phyloP scores from a whole-genome alignment of 768 basidiomycete genomes.

The Phylloporus arenicola region DNA sequence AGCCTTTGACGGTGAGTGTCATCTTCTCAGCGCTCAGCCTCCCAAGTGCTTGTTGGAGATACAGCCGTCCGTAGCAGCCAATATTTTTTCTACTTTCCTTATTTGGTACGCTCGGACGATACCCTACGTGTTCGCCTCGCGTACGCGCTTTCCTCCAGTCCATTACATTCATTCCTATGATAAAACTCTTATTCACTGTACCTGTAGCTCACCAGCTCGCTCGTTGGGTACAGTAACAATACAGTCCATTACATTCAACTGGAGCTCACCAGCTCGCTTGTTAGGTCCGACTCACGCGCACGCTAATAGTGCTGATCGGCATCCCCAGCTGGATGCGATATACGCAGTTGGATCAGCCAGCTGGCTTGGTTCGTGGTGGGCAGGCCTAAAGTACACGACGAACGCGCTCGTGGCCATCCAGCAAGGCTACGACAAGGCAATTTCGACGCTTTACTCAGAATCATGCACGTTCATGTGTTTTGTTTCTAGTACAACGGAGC shows the following conservation, averaged over 20 bases:
- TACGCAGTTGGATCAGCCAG: background rate
- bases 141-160: no score
- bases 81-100: no score
- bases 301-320: no score
- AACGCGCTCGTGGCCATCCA: slow-evolving; percentile 20
- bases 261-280: no score
- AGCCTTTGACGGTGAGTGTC: background rate
- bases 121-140: no score
- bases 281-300: no score
- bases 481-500: slow-evolving; percentile 20
- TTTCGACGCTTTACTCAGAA: slow-evolving; percentile 4
- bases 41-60: background rate
- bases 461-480: background rate
- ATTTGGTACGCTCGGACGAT: no score
- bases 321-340: background rate
- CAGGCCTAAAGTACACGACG: background rate
- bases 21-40: background rate
- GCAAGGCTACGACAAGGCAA: slow-evolving; percentile 29
- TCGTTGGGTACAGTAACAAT: no score
- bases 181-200: no score
- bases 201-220: background rate
- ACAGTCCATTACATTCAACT: no score
- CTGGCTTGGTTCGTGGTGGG: background rate
- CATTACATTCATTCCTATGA: no score
- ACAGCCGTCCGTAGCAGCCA: no score